Evolutionary conservation across 140 eudicot genomes (phyloP).

Genomic region (Stevia rebaudiana): DNA sequence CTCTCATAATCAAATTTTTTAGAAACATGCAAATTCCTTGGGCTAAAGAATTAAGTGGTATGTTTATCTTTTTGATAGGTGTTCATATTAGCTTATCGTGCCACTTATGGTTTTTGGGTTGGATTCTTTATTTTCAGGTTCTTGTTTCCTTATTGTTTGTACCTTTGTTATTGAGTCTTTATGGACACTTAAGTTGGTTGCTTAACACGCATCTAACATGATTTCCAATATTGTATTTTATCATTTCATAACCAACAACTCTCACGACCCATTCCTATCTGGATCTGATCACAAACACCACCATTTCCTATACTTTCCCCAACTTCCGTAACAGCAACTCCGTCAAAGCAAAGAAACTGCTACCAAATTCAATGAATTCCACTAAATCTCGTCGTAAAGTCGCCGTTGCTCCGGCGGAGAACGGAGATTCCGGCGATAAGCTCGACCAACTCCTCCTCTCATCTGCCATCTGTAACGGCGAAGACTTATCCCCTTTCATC

Average conservation of each 20-base stretch:
- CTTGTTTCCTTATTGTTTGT: too few species aligned
- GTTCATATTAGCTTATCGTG: too few species aligned
- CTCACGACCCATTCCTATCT: slow-evolving; percentile 15
- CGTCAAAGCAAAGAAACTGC: slow-evolving; percentile 7
- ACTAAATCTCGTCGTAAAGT: slow-evolving; percentile 72
- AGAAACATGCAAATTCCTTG: too few species aligned
- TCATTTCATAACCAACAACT: not conserved
- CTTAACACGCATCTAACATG: not conserved
- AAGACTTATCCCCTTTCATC: slow-evolving; percentile 79
- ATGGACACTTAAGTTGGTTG: too few species aligned
- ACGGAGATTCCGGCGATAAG: slow-evolving; percentile 69
- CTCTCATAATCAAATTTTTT: too few species aligned
- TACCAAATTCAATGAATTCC: slow-evolving; percentile 41
- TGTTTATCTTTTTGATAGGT: too few species aligned
- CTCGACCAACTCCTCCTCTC: slow-evolving; percentile 91
- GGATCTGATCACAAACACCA: slow-evolving; percentile 19
- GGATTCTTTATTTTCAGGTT: too few species aligned
- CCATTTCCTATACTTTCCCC: slow-evolving; percentile 7
- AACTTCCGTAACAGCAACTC: slow-evolving; percentile 29
- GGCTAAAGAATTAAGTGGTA: too few species aligned
- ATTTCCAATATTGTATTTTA: not conserved
- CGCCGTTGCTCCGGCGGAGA: slow-evolving; percentile 42
- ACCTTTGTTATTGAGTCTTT: too few species aligned
- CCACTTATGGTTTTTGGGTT: too few species aligned
- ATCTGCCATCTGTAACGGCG: slow-evolving; percentile 84